A percentile compares a stretch with the other conserved stretches of the same genome.
Conservation (phyloP, 306 rosid species). For the Sindora glabra region DNA sequence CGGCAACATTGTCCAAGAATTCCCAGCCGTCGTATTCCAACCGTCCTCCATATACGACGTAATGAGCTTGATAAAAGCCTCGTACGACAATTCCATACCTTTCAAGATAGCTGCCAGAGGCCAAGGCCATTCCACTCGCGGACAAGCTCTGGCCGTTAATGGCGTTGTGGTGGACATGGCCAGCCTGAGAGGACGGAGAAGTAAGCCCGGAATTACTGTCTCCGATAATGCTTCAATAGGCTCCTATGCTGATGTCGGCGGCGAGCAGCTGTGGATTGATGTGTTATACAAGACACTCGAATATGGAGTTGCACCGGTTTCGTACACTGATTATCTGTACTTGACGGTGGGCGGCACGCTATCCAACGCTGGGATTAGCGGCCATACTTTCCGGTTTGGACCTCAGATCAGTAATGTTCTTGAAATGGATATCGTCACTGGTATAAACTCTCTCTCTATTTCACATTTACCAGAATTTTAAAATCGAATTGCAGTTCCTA, state of each 20-base stretch:
- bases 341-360: slow-evolving; percentile 71
- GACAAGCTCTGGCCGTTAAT: slow-evolving; percentile 36
- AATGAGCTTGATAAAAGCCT: slow-evolving; percentile 24
- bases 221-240: not conserved
- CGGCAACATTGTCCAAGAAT: slow-evolving; percentile 42
- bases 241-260: slow-evolving; percentile 48
- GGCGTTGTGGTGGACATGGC: slow-evolving; percentile 54
- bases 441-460: no score
- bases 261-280: slow-evolving; percentile 58
- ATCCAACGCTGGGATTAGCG: slow-evolving; percentile 78
- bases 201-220: slow-evolving; percentile 2
- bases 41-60: slow-evolving; percentile 47
- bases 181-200: not conserved
- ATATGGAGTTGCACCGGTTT: slow-evolving; percentile 51
- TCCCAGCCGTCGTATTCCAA: slow-evolving; percentile 33
- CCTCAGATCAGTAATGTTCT: slow-evolving; percentile 63
- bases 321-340: slow-evolving; percentile 72
- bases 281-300: slow-evolving; percentile 33
- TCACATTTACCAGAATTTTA: no score
- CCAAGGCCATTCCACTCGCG: slow-evolving; percentile 31
- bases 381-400: slow-evolving; percentile 58
- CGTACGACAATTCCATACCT: slow-evolving; percentile 27
- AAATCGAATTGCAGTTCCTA: no score
- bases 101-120: slow-evolving; percentile 39
- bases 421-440: slow-evolving; percentile 63